These are phyloP conservation scores for Asterionellopsis glacialis DNA, from an alignment of 108 stramenopile genomes.

Conservation along the genomic window DNA sequence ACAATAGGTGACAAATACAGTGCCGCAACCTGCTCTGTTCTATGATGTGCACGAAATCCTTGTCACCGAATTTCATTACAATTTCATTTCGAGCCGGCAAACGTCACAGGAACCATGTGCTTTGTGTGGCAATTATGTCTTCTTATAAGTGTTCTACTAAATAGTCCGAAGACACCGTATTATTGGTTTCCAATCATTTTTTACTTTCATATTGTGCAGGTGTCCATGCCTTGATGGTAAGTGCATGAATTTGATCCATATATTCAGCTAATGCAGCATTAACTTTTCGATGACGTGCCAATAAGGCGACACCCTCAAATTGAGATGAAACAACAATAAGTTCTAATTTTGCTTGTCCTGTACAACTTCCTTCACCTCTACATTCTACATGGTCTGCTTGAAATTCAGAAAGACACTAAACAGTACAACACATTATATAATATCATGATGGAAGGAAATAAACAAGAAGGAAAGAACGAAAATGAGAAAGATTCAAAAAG, in stretches of 20 bases:
- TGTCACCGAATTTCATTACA: too few species aligned
- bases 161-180: too few species aligned
- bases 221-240: slow-evolving; percentile 79
- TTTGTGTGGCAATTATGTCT: too few species aligned
- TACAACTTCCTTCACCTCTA: slow-evolving; percentile 15
- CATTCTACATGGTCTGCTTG: slow-evolving; percentile 24
- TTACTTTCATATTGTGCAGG: slow-evolving; percentile 68
- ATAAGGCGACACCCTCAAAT: slow-evolving; percentile 51
- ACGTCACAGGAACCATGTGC: too few species aligned
- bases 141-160: too few species aligned
- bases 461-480: too few species aligned
- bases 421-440: not conserved
- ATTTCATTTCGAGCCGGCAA: too few species aligned
- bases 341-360: slow-evolving; percentile 24
- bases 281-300: slow-evolving; percentile 73
- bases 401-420: slow-evolving; percentile 11
- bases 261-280: slow-evolving; percentile 53
- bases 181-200: too few species aligned
- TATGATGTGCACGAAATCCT: too few species aligned
- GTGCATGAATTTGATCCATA: slow-evolving; percentile 66
- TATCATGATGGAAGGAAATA: not conserved
- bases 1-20: too few species aligned
- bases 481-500: too few species aligned
- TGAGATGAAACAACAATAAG: slow-evolving; percentile 20
- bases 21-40: too few species aligned